Evolutionary conservation across 176 grass and related monocot species (phyloP), one percentile per base, ranked within the genome.

Genomic region (Oryza australiensis): DNA sequence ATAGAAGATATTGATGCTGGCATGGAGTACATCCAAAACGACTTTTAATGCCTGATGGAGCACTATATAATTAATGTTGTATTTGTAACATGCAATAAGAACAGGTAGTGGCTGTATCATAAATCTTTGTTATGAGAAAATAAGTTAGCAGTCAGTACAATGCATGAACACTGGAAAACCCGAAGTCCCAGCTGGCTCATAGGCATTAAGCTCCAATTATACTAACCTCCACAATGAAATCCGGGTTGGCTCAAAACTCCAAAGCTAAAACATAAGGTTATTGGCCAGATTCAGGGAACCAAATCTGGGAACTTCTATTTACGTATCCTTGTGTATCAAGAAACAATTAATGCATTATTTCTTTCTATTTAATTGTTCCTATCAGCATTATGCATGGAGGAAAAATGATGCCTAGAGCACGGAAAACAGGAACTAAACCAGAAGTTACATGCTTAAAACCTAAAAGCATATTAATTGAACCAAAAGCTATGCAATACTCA

Each of bases 401-500:
- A 34, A 70, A 70, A 80, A 80, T 80, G 65, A 70, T 80, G 45
- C 46, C 78, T 57, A 69, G 43, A 80, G 45, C 82, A 82, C 72
- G 7, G 12, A 66, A 73, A 70, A 70, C n/a, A 9, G 66, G 18
- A 51, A 22, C n/a, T 79, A 67, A 74, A 73, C 20, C 30, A 66
- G 7, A 66, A 38, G 26, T 51, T 27, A 13, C 18, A 5, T 62
- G 51, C 34, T 35, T 34, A 45, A 59, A 59, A 23, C 22, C 53
- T n/a, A 59, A 59, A 23, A 70, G 53, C 37, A 84, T 79, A 70
- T 29, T 16, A 80, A 70, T 46, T 12, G n/a, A 78, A 87, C 15
- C 48, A 41, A 87, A 85, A 23, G 12, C 75, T 60, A 49, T 87
- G 28, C 48, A 28, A 64, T 69, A 94, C 90, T 93, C 66, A 98